Evolutionary conservation across 1,284 basidiomycete species (phyloP), one percentile per base, ranked within the genome.

Genomic region (Apiotrichum porosum): DNA sequence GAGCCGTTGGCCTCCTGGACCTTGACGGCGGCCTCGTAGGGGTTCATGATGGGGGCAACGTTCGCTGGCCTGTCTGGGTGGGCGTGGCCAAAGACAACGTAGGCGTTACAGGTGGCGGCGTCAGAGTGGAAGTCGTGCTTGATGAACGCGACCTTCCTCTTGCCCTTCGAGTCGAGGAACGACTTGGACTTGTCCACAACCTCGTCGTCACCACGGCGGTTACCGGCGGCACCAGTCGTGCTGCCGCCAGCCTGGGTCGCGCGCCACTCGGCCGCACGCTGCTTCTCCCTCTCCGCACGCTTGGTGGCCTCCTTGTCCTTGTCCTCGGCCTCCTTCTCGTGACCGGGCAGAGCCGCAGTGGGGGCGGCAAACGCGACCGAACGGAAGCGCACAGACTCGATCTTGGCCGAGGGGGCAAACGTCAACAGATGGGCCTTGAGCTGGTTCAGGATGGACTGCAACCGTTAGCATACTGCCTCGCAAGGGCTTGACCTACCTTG

Each of bases 61-160:
- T 85, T 84, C 18, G 72, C 54, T 2, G 69, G 52, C 43, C 69
- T 58, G 48, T 72, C 60, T 5, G 81, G 81, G 14, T 70, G 61
- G 9, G 82, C 76, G 67, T 88, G 80, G 2, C 84, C 87, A 67
- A 93, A 91, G 23, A 95, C 88, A 45, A 92, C 74, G 68, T 95
- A 95, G 1, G 88, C 88, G 63, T 91, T 87, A 53, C 86, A 80
- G 21, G 81, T 79, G 55, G 82, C 81, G 3, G 82, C 81, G 21
- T 79, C 78, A 2, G 81, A 74, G 69, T 93, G 88, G 63, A 92
- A 81, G 59, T 74, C 88, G 51, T 85, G 83, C 65, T 91, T 90
- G 71, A 97, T 95, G 68, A 91, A 95, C 0, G 92, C 89, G 33
- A 97, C 84, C 61, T 86, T 88, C 73, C 94, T 88, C 78, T 97